Evolutionary conservation across 2,329 filamentous ascomycete genomes (phyloP), one percentile per base, ranked within the genome.

Genomic region (Fusarium tjaetaba): DNA sequence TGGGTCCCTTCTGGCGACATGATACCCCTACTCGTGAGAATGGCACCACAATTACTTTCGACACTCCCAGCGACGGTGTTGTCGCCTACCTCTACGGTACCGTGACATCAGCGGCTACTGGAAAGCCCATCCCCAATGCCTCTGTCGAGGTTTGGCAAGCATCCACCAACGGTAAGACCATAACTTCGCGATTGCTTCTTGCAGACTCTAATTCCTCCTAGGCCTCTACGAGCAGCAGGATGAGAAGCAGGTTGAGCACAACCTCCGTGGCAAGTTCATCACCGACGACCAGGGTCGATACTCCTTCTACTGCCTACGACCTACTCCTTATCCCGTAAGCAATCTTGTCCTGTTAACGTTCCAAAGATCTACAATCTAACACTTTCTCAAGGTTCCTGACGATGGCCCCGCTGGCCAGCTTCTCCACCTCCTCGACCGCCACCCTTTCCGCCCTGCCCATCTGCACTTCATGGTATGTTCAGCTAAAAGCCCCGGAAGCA

Each of bases 1-100:
- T 97, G 1, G 94, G 94, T 0, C 94, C 94, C 3, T 97, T 97
- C 84, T 97, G 93, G 89, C 88, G 93, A 11, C 87, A 90, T 48
- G 88, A 95, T 75, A 90, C 94, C 0, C 94, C 94, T 10, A 83
- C 88, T 65, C 88, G 91, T 52, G 83, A 89, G n/a, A 93, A 93
- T 78, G 94, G 93, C 56, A 88, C 86, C 51, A 91, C 86, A 76
- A 94, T 96, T 71, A 86, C 91, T 26, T 84, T 84, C 63, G 80
- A 87, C 70, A 85, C 84, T 71, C 87, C 88, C 11, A 65, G 81
- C 59, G 84, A 85, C 64, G 84, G 79, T 20, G 76, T 92, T 70
- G 83, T 90, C 34, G 86, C 88, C 7, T 89, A 87, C 77, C 91
- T 94, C 86, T 88, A 93, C 73, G 92, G 93, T 56, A 82, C 81